A percentile compares a stretch with the other conserved stretches of the same genome.
Evolutionary conservation across 495 filamentous ascomycete species (phyloP).

Genomic region (Lasiosphaeria hispida): DNA sequence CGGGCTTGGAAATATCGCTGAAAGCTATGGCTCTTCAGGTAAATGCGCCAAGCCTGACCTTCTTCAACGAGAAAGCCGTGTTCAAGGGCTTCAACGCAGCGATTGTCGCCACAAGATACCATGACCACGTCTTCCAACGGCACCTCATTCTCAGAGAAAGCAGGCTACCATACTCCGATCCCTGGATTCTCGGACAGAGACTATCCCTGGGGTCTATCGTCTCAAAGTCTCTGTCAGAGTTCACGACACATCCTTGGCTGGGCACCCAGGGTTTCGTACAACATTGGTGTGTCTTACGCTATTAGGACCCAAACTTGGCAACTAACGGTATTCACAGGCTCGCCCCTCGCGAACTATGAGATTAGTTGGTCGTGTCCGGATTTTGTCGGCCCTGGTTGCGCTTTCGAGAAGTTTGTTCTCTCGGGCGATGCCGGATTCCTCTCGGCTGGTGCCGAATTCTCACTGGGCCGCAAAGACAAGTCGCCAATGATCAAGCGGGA

Average conservation of each 20-base stretch:
- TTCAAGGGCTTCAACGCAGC: slow-evolving; percentile 12
- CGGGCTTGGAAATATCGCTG: background rate
- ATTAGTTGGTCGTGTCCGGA: slow-evolving; percentile 13
- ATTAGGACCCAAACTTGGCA: background rate
- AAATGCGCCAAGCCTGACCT: background rate
- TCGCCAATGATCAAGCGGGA: background rate
- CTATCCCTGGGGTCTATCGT: background rate
- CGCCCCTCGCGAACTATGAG: slow-evolving; percentile 9
- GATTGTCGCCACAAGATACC: background rate
- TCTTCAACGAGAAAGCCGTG: slow-evolving; percentile 4
- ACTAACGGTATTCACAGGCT: background rate
- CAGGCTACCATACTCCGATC: background rate
- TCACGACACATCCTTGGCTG: slow-evolving; percentile 1
- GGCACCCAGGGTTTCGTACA: background rate
- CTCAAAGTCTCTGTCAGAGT: background rate
- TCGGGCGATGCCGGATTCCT: slow-evolving; percentile 10
- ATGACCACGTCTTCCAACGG: background rate
- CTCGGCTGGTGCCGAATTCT: background rate
- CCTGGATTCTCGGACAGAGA: background rate
- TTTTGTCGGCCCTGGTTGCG: slow-evolving; percentile 8
- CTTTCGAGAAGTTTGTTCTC: slow-evolving; percentile 13
- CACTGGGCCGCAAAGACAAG: slow-evolving; percentile 11
- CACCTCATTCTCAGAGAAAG: slow-evolving; percentile 6
- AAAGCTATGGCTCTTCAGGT: slow-evolving; percentile 4
- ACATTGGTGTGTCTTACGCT: background rate